Evolutionary conservation across 768 basidiomycete genomes (phyloP).

Genomic region (Gloeopeniophorella convolvens): DNA sequence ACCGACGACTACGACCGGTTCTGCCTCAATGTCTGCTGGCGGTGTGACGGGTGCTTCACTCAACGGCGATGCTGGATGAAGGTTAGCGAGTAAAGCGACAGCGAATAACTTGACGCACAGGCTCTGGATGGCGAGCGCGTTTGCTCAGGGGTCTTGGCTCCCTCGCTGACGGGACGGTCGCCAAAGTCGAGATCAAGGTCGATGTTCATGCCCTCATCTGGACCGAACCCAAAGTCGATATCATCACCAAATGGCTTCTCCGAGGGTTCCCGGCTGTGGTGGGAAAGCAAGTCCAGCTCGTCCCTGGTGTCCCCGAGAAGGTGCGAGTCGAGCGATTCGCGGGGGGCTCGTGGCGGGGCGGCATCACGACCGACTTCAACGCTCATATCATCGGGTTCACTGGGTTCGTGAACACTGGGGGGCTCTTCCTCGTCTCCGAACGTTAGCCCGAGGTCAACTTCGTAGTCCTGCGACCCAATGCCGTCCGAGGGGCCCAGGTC

Average conservation of each 20-base stretch:
- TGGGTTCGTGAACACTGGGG: constrained; percentile 21
- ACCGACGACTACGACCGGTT: constrained; percentile 44
- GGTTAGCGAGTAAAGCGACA: constrained; percentile 5
- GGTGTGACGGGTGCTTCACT: constrained; percentile 74
- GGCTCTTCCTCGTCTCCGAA: constrained; percentile 58
- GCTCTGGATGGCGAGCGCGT: constrained; percentile 53
- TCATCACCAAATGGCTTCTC: constrained; percentile 60
- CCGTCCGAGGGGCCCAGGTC: constrained; percentile 76
- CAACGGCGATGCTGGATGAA: constrained; percentile 59
- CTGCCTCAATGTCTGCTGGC: constrained; percentile 51
- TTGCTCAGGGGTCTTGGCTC: constrained; percentile 51
- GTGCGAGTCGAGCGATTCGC: constrained; percentile 57
- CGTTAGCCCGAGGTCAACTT: constrained; percentile 69
- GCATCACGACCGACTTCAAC: constrained; percentile 78
- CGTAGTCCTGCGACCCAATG: constrained; percentile 82
- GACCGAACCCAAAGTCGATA: constrained; percentile 43
- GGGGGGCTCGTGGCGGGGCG: constrained; percentile 34
- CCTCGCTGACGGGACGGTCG: constrained; percentile 41
- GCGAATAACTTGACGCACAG: constrained; percentile 39
- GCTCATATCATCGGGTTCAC: constrained; percentile 51
- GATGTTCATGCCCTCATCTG: constrained; percentile 41
- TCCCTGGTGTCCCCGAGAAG: constrained; percentile 46
- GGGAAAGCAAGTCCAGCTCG: constrained; percentile 61
- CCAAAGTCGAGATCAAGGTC: constrained; percentile 71
- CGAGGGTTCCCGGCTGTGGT: constrained; percentile 55